These are phyloP conservation scores for Phytophthora quininea DNA, from an alignment of 352 stramenopile genomes.

Conservation along the genomic window DNA sequence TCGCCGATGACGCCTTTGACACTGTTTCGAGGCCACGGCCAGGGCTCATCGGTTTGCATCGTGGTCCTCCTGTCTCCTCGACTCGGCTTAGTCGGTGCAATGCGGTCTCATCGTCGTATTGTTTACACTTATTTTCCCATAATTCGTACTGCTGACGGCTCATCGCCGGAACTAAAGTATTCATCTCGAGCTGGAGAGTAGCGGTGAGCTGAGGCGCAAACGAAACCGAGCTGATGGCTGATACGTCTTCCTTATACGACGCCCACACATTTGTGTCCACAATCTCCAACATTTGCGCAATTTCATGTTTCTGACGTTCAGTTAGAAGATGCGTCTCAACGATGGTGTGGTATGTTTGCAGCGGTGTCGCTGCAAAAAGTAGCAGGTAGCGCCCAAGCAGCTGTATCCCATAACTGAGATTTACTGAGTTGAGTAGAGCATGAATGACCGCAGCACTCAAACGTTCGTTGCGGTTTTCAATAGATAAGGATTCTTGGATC, in stretches of 20 bases:
- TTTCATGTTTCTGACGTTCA: slow-evolving; percentile 66
- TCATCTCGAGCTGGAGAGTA: slow-evolving; percentile 72
- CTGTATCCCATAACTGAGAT: slow-evolving; percentile 58
- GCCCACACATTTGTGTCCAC: slow-evolving; percentile 86
- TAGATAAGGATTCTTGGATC: slow-evolving; percentile 46
- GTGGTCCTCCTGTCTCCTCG: slow-evolving; percentile 9
- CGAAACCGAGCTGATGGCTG: slow-evolving; percentile 47
- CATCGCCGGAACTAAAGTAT: slow-evolving; percentile 42
- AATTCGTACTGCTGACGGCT: slow-evolving; percentile 53
- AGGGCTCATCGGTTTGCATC: slow-evolving; percentile 18
- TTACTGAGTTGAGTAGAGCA: slow-evolving; percentile 66
- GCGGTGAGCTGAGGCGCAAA: slow-evolving; percentile 76
- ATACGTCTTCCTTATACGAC: slow-evolving; percentile 72
- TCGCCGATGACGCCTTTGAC: slow-evolving; percentile 16
- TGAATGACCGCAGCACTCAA: slow-evolving; percentile 73
- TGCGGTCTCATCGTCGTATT: slow-evolving; percentile 50
- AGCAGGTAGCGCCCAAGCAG: slow-evolving; percentile 66
- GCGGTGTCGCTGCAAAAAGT: slow-evolving; percentile 64
- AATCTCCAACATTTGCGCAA: slow-evolving; percentile 76
- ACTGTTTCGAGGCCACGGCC: slow-evolving; percentile 6
- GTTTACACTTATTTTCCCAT: slow-evolving; percentile 60
- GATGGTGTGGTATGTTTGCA: slow-evolving; percentile 82
- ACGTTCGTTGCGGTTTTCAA: slow-evolving; percentile 51
- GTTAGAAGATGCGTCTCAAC: slow-evolving; percentile 74
- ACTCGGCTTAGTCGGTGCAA: slow-evolving; percentile 18